Conservation (phyloP, 768 basidiomycete genomes). For the Podaxis rugospora region DNA sequence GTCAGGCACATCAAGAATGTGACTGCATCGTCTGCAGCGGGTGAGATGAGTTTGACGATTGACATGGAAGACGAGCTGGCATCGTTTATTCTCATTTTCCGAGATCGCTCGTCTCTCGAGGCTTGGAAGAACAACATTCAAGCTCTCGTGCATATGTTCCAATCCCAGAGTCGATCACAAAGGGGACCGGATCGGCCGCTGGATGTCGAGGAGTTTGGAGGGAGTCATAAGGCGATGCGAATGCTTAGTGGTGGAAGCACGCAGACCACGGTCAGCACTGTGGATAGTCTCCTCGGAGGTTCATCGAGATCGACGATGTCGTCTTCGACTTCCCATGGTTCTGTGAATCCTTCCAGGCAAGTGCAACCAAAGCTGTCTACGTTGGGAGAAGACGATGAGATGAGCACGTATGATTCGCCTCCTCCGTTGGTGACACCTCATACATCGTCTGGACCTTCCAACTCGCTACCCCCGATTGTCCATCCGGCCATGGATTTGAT, state of each 20-base stretch:
- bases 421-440: slow-evolving; percentile 68
- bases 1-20: slow-evolving; percentile 92
- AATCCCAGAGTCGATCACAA: slow-evolving; percentile 40
- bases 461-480: slow-evolving; percentile 73
- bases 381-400: slow-evolving; percentile 69
- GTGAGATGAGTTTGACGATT: slow-evolving; percentile 92
- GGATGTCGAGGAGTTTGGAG: slow-evolving; percentile 75
- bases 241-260: slow-evolving; percentile 74
- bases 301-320: slow-evolving; percentile 68
- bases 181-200: slow-evolving; percentile 34
- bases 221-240: slow-evolving; percentile 69
- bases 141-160: slow-evolving; percentile 68
- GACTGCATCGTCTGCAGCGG: slow-evolving; percentile 68
- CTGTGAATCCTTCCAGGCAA: slow-evolving; percentile 32
- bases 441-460: slow-evolving; percentile 69
- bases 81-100: slow-evolving; percentile 94
- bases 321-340: slow-evolving; percentile 70
- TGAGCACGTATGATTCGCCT: slow-evolving; percentile 48
- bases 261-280: slow-evolving; percentile 56
- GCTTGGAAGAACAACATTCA: slow-evolving; percentile 86
- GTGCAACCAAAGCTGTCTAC: slow-evolving; percentile 52
- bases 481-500: slow-evolving; percentile 92
- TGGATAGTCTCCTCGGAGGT: slow-evolving; percentile 65
- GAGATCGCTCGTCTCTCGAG: slow-evolving; percentile 83
- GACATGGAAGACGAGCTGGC: slow-evolving; percentile 98